Conservation (phyloP, 345 rosid species). For the Eucalyptus decipiens region DNA sequence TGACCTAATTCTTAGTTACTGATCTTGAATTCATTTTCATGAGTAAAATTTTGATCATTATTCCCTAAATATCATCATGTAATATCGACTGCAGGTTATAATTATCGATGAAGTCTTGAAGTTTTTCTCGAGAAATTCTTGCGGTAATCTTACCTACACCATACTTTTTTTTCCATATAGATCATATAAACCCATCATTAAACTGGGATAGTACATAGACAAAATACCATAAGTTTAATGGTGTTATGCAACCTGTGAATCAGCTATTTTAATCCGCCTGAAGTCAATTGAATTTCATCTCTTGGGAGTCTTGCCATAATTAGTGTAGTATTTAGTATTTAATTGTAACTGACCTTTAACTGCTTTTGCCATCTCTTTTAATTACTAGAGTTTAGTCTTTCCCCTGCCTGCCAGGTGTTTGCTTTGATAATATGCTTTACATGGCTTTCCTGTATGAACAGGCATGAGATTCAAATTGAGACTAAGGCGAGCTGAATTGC, state of each 20-base stretch:
- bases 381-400: neutral
- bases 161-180: neutral
- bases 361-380: neutral
- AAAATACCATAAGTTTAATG: neutral
- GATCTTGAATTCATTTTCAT: neutral
- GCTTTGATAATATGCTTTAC: neutral
- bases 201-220: neutral
- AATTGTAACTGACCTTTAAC: neutral
- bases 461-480: conserved; percentile 69
- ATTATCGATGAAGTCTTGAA: conserved; percentile 87
- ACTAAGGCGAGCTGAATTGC: conserved; percentile 64
- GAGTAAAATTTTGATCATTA: neutral
- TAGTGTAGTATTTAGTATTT: neutral
- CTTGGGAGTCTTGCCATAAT: neutral
- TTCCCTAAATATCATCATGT: neutral
- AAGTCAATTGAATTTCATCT: neutral
- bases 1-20: neutral
- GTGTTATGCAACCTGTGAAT: neutral
- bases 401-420: neutral
- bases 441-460: conserved; percentile 6
- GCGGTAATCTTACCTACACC: conserved; percentile 20
- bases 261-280: neutral
- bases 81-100: conserved; percentile 46
- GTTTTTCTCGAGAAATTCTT: conserved; percentile 77
- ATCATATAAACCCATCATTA: neutral